These are phyloP conservation scores for Psidium friedrichsthalianum DNA, from an alignment of 345 rosid genomes.

Conservation along the genomic window DNA sequence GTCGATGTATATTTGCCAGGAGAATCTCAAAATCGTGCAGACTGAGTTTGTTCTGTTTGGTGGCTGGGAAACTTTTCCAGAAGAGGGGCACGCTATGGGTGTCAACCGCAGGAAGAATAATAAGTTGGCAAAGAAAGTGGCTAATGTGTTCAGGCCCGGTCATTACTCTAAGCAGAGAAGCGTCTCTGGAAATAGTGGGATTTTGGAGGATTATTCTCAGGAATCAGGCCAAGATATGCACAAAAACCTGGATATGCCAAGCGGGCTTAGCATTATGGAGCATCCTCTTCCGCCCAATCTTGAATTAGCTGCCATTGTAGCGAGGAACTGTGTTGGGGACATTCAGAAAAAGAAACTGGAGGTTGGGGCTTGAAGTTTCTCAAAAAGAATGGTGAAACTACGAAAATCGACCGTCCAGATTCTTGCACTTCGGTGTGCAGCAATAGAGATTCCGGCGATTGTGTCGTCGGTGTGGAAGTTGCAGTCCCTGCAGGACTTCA, in stretches of 20 bases:
- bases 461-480: slow-evolving; percentile 50
- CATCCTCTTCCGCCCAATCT: slow-evolving; percentile 51
- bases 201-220: slow-evolving; percentile 19
- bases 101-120: slow-evolving; percentile 30
- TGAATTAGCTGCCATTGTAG: slow-evolving; percentile 68
- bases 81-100: slow-evolving; percentile 18
- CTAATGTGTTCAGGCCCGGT: slow-evolving; percentile 38
- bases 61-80: slow-evolving; percentile 21
- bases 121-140: slow-evolving; percentile 62
- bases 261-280: slow-evolving; percentile 20
- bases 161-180: slow-evolving; percentile 44
- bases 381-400: slow-evolving; percentile 25
- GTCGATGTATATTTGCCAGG: slow-evolving; percentile 30
- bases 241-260: slow-evolving; percentile 17
- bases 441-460: slow-evolving; percentile 9
- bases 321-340: slow-evolving; percentile 41
- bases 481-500: slow-evolving; percentile 84
- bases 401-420: slow-evolving; percentile 13
- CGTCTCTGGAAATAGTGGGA: neutral
- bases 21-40: slow-evolving; percentile 41
- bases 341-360: slow-evolving; percentile 25
- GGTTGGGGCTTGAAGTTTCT: slow-evolving; percentile 98
- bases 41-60: slow-evolving; percentile 71
- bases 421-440: slow-evolving; percentile 13
- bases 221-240: slow-evolving; percentile 32